These are phyloP conservation scores for Astrocystis sublimbata DNA, from an alignment of 495 filamentous ascomycete species.

Conservation along the genomic window DNA sequence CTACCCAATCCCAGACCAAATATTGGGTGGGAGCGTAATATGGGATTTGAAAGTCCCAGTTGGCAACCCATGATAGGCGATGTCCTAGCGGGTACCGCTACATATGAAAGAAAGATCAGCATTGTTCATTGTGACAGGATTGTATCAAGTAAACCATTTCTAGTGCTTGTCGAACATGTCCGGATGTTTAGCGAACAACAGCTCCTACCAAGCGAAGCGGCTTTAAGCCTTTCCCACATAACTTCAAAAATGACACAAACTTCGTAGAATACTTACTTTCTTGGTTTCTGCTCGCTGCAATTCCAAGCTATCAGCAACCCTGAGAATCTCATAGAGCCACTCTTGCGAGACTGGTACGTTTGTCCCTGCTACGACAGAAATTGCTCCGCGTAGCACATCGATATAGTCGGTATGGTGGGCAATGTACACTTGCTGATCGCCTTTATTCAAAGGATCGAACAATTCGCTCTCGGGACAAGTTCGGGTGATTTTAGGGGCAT, in stretches of 20 bases:
- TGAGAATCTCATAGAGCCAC: neutral
- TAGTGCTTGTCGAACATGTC: neutral
- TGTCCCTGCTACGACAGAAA: neutral
- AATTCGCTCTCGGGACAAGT: neutral
- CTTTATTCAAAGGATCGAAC: neutral
- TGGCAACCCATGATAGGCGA: neutral
- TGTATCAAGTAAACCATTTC: neutral
- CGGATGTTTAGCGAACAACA: neutral
- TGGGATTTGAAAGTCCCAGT: conserved; percentile 6
- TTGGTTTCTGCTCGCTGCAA: neutral
- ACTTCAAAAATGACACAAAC: neutral
- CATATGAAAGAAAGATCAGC: neutral
- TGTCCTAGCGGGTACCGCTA: neutral
- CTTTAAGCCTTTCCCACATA: neutral
- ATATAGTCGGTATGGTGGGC: neutral
- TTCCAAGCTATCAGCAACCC: neutral
- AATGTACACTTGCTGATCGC: neutral
- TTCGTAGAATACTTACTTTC: neutral
- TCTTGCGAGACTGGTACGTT: neutral
- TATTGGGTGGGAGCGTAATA: neutral
- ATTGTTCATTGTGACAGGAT: neutral
- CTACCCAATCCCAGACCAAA: neutral
- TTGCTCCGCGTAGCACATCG: neutral
- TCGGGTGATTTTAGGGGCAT: neutral
- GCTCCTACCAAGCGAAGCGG: neutral